Evolutionary conservation across 1,284 basidiomycete species (phyloP), one percentile per base, ranked within the genome.

Genomic region (Ustilago sp.): DNA sequence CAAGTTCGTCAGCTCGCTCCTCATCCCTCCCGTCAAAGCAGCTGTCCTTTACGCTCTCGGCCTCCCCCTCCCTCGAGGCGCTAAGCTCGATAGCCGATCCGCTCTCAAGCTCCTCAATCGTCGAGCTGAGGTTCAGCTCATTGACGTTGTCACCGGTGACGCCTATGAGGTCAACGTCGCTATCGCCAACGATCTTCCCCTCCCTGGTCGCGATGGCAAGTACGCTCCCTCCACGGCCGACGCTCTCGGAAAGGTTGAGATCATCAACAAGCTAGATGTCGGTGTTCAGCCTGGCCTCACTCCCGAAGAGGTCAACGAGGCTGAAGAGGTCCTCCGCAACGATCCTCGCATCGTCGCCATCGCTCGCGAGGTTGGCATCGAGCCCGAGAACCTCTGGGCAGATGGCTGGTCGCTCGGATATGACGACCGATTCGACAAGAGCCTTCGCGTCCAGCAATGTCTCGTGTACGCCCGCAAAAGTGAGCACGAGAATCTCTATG

Each of bases 231-330:
- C 63, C 47, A 60, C 67, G 13, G 64, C 60, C 36, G 45, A 63
- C 13, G 47, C 65, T 4, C 63, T 75, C 54, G 76, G 67, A 19
- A 63, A 71, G 51, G 69, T 75, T 34, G 61, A 75, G 57, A 71
- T 58, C 43, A 57, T 70, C 63, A 87, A 90, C 17, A 88, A 89
- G 63, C 88, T 94, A 7, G 89, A 92, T 1, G 90, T 91, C 52
- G 90, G 90, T 1, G 86, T 89, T 3, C 92, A 95, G 82, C 91
- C 93, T 0, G 92, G 92, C 81, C 92, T 94, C 59, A 91, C 93
- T 0, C 89, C 91, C 1, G 91, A 93, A 71, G 93, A 95, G 80
- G 90, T 95, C 48, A 86, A 90, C 28, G 88, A 89, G 13, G 91
- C 90, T 56, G 94, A 94, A 84, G 84, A 89, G 58, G 88, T 93